Conservation (phyloP, 306 rosid species). For the Trichosanthes cucumerina region DNA sequence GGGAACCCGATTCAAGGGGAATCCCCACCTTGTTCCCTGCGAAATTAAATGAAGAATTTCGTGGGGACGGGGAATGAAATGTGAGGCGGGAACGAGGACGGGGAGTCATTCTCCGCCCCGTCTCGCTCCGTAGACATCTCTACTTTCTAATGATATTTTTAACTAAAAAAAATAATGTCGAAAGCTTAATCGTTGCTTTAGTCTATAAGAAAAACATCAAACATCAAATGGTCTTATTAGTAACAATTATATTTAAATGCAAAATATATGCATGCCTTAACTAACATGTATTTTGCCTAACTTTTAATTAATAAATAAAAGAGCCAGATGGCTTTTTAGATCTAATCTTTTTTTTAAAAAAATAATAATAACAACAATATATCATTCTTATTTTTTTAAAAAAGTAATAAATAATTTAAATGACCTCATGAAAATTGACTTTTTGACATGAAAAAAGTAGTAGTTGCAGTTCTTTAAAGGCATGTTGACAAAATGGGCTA, state of each 20-base stretch:
- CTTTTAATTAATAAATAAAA: background rate
- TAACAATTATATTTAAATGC: background rate
- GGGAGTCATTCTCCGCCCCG: too few relatives aligned
- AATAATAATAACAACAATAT: background rate
- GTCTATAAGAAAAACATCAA: background rate
- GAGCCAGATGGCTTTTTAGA: background rate
- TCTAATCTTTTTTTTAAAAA: background rate
- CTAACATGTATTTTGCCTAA: background rate
- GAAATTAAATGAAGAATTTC: too few relatives aligned
- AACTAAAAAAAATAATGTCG: background rate
- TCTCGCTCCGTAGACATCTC: too few relatives aligned
- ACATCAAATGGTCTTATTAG: background rate
- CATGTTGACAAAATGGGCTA: background rate
- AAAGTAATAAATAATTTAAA: background rate
- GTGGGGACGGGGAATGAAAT: too few relatives aligned
- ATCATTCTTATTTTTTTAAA: background rate
- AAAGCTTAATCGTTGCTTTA: background rate
- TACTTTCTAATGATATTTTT: too few relatives aligned
- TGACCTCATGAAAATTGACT: background rate
- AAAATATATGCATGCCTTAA: background rate
- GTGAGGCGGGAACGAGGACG: too few relatives aligned
- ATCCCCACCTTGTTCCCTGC: too few relatives aligned
- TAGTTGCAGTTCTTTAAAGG: background rate
- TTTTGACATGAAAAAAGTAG: background rate
- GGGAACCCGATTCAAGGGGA: too few relatives aligned